These are phyloP conservation scores for Syzygium syzygioides DNA, from an alignment of 441 rosid genomes.

Conservation along the genomic window DNA sequence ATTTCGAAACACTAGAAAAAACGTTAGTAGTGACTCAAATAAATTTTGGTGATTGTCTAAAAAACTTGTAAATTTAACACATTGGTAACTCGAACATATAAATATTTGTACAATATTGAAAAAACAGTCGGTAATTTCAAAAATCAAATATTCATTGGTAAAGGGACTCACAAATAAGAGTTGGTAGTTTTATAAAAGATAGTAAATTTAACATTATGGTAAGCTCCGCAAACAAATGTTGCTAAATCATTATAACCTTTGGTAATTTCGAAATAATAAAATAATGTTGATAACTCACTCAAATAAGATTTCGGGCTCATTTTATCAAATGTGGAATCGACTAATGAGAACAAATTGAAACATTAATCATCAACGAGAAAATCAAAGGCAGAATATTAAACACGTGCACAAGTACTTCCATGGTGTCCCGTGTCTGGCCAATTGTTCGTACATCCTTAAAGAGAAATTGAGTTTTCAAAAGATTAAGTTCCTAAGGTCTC, in stretches of 20 bases:
- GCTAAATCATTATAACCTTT: not conserved
- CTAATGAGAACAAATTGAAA: not conserved
- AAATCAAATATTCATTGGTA: not conserved
- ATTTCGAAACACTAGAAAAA: not conserved
- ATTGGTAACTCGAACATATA: not conserved
- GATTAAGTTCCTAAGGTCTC: not conserved
- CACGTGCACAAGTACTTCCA: not conserved
- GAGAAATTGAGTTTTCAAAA: not conserved
- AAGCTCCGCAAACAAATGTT: not conserved
- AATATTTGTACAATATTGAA: not conserved
- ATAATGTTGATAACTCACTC: not conserved
- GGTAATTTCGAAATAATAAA: not conserved
- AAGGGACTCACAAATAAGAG: not conserved
- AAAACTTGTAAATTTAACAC: not conserved
- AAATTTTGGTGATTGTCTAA: not conserved
- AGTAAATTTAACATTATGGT: not conserved
- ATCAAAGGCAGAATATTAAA: not conserved
- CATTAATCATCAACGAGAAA: not conserved
- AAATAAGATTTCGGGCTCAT: not conserved
- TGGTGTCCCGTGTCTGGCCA: not conserved
- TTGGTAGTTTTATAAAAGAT: not conserved
- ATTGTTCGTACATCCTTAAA: not conserved
- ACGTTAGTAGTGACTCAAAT: not conserved
- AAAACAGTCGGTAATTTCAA: rapidly evolving
- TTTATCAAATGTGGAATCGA: not conserved